Evolutionary conservation across 2,329 filamentous ascomycete genomes (phyloP).

Genomic region (Cladosporium austrohemisphaericum): DNA sequence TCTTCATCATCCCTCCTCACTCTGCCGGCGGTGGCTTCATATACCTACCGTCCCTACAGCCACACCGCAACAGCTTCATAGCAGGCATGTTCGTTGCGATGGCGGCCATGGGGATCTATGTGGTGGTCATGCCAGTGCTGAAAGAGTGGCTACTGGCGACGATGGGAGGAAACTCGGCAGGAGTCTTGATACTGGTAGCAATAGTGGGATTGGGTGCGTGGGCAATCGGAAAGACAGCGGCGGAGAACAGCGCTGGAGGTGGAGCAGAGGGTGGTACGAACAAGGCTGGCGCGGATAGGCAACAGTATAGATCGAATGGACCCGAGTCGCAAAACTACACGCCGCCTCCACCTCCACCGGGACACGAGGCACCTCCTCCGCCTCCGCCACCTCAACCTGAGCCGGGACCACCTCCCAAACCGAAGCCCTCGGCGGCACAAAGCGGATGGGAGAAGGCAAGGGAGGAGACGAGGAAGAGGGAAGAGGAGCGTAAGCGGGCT

Average conservation of each 20-base stretch:
- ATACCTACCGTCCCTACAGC: slow-evolving; percentile 85
- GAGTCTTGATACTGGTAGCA: slow-evolving; percentile 67
- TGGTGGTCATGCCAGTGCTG: slow-evolving; percentile 68
- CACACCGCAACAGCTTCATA: slow-evolving; percentile 84
- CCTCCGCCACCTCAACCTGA: slow-evolving; percentile 20
- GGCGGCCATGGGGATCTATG: slow-evolving; percentile 67
- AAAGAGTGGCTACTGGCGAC: slow-evolving; percentile 69
- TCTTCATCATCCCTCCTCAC: slow-evolving; percentile 93
- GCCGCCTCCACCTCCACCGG: slow-evolving; percentile 21
- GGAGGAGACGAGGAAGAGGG: slow-evolving; percentile 58
- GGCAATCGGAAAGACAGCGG: slow-evolving; percentile 66
- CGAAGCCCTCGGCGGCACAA: slow-evolving; percentile 24
- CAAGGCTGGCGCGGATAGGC: slow-evolving; percentile 27
- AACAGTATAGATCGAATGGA: slow-evolving; percentile 25
- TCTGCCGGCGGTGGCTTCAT: slow-evolving; percentile 85
- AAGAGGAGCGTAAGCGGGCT: slow-evolving; percentile 43
- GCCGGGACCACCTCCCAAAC: slow-evolving; percentile 22
- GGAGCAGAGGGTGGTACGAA: slow-evolving; percentile 18
- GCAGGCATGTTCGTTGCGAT: slow-evolving; percentile 79
- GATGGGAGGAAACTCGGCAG: slow-evolving; percentile 64
- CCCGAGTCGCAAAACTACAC: slow-evolving; percentile 24
- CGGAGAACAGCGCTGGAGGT: slow-evolving; percentile 42
- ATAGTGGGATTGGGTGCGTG: slow-evolving; percentile 74
- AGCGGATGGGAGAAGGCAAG: slow-evolving; percentile 63
- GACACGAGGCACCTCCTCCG: slow-evolving; percentile 18